These are phyloP conservation scores for Sporothrix curviconia DNA, from an alignment of 2,329 filamentous ascomycete species.

Conservation along the genomic window DNA sequence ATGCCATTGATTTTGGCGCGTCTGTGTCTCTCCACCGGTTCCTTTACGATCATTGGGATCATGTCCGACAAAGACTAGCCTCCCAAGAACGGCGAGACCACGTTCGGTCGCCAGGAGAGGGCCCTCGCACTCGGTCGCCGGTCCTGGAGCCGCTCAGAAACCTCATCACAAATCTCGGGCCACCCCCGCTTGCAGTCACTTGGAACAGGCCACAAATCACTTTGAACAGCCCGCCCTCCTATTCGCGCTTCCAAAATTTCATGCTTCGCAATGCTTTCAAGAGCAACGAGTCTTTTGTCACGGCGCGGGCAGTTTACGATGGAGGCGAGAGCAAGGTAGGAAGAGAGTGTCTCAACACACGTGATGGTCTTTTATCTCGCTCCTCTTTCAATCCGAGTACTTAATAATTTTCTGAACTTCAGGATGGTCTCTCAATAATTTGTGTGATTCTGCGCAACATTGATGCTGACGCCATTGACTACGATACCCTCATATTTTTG, in stretches of 20 bases:
- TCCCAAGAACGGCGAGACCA: slow-evolving; percentile 53
- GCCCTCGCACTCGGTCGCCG: slow-evolving; percentile 45
- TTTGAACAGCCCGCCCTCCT: slow-evolving; percentile 54
- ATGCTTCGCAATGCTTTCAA: slow-evolving; percentile 64
- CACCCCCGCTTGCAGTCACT: slow-evolving; percentile 60
- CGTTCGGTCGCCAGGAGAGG: slow-evolving; percentile 48
- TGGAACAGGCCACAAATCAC: slow-evolving; percentile 64
- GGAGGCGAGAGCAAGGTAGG: slow-evolving; percentile 61
- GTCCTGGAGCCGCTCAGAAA: slow-evolving; percentile 54
- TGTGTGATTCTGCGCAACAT: slow-evolving; percentile 63
- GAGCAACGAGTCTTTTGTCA: slow-evolving; percentile 57
- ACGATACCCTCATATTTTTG: slow-evolving; percentile 60
- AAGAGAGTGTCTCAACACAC: neutral
- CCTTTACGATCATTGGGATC: slow-evolving; percentile 66
- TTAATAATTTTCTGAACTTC: no score
- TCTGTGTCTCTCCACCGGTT: slow-evolving; percentile 63
- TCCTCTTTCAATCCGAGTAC: no score
- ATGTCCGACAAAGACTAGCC: slow-evolving; percentile 57
- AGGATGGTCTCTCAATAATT: slow-evolving; percentile 62
- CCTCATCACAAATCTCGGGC: slow-evolving; percentile 59
- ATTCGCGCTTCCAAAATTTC: slow-evolving; percentile 65
- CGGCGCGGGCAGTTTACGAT: slow-evolving; percentile 61
- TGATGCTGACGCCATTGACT: slow-evolving; percentile 58
- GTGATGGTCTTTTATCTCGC: no score
- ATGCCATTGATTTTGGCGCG: slow-evolving; percentile 64